Evolutionary conservation across 2,329 filamentous ascomycete species (phyloP).

Genomic region (Colletotrichum tamarilloi): DNA sequence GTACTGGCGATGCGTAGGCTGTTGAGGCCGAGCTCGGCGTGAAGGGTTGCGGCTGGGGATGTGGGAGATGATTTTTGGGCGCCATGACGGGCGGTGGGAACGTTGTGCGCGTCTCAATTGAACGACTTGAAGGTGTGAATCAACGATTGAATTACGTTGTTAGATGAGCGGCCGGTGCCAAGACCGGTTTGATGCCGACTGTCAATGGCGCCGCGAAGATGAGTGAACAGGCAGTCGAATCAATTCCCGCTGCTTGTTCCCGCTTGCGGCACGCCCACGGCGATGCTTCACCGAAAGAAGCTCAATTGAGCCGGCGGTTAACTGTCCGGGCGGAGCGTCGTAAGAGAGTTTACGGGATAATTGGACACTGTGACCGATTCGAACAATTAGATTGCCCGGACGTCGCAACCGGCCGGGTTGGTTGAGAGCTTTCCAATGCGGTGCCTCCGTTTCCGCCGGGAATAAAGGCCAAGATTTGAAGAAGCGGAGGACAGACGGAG

Average conservation of each 20-base stretch:
- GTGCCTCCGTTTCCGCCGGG: conserved; percentile 12
- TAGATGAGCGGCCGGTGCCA: background rate
- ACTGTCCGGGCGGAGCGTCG: background rate
- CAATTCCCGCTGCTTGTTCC: too few relatives aligned
- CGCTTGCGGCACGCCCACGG: background rate
- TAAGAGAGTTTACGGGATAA: background rate
- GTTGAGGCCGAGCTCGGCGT: conserved; percentile 25
- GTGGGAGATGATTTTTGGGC: background rate
- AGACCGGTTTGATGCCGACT: background rate
- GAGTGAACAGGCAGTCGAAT: too few relatives aligned
- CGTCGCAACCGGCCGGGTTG: background rate
- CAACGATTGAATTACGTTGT: background rate
- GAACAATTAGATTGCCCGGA: background rate
- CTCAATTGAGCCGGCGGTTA: background rate
- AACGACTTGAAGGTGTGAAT: too few relatives aligned
- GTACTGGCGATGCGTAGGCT: conserved; percentile 27
- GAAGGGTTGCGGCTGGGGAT: conserved; percentile 10
- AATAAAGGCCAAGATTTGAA: conserved; percentile 11
- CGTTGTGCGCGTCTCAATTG: background rate
- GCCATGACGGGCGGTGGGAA: conserved; percentile 4
- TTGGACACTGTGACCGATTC: background rate
- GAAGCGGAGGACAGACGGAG: background rate
- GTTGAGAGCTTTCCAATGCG: background rate
- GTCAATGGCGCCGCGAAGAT: background rate
- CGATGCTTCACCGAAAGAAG: background rate